Evolutionary conservation across 352 stramenopile species (phyloP), one percentile per base, ranked within the genome.

Genomic region (Phytophthora colocasiae): DNA sequence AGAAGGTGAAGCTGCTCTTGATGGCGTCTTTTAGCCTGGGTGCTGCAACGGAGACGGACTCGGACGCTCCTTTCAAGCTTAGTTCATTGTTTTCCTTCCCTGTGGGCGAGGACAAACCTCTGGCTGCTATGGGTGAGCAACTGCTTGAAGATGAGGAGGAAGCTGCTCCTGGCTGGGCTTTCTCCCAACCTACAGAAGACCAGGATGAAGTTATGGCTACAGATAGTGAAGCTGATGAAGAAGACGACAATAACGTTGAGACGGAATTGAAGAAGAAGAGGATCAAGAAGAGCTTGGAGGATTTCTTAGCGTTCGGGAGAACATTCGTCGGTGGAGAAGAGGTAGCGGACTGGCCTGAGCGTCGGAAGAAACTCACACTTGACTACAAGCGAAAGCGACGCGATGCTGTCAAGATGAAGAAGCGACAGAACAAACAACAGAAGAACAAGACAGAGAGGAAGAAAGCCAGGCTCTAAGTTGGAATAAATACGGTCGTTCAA

Each of bases 321-420:
- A 80, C 73, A 17, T 92, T 95, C 44, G 50, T 80, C 15, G 65
- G 65, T 22, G 70, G 57, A 24, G 62, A 69, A n/a, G 26, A 65
- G 0, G 62, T 76, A 19, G 29, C 41, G 34, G 74, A 77, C 32
- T 95, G 86, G 86, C 63, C 72, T 4, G 80, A 91, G 54, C 73
- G 76, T 10, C 71, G 84, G 39, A 91, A 88, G 68, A 92, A 88
- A 47, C 75, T 93, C 39, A 92, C 86, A 57, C 58, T 91, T 17
- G 86, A 95, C 63, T 95, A 87, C 64, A 91, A 91, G 40, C 84
- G 86, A 55, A 95, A 95, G 73, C 82, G 85, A 15, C 83, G 85
- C 31, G 82, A 92, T 48, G 79, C 86, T 38, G 66, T 90, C 51
- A 91, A 92, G 69, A 78, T 69, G 54, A 89, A 89, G 58, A 95